These are phyloP conservation scores for Phanerodontia chrysosporium DNA, from an alignment of 768 basidiomycete species.

Conservation along the genomic window DNA sequence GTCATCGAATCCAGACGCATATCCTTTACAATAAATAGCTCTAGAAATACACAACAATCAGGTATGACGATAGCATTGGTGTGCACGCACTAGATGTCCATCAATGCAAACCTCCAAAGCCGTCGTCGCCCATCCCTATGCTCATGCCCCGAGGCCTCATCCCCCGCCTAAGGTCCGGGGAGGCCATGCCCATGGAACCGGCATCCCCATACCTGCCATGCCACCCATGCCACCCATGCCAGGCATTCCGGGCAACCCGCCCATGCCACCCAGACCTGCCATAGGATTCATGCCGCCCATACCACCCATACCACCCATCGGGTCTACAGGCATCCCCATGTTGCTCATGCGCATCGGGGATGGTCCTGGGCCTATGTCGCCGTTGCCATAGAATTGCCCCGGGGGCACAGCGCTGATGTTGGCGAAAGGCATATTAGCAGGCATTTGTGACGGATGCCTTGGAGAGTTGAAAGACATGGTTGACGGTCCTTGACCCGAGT, in stretches of 20 bases:
- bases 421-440: slow-evolving; percentile 24
- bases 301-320: slow-evolving; percentile 11
- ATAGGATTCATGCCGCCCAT: slow-evolving; percentile 13
- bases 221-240: slow-evolving; percentile 6
- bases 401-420: slow-evolving; percentile 32
- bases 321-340: slow-evolving; percentile 21
- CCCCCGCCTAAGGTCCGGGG: slow-evolving; percentile 21
- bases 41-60: background rate
- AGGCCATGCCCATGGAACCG: slow-evolving; percentile 16
- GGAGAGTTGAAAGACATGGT: slow-evolving; percentile 14
- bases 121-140: slow-evolving; percentile 20
- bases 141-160: slow-evolving; percentile 22
- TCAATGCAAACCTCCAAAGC: slow-evolving; percentile 22
- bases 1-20: too few species aligned
- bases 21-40: background rate
- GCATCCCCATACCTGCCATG: slow-evolving; percentile 4
- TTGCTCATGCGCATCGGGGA: slow-evolving; percentile 29
- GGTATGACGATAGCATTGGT: background rate
- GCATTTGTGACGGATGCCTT: slow-evolving; percentile 20
- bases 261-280: slow-evolving; percentile 25
- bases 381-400: slow-evolving; percentile 36
- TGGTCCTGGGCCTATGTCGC: slow-evolving; percentile 20
- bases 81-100: slow-evolving; percentile 2
- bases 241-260: slow-evolving; percentile 7
- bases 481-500: background rate